These are phyloP conservation scores for Pichia californica DNA, from an alignment of 805 yeast genomes.

Conservation along the genomic window DNA sequence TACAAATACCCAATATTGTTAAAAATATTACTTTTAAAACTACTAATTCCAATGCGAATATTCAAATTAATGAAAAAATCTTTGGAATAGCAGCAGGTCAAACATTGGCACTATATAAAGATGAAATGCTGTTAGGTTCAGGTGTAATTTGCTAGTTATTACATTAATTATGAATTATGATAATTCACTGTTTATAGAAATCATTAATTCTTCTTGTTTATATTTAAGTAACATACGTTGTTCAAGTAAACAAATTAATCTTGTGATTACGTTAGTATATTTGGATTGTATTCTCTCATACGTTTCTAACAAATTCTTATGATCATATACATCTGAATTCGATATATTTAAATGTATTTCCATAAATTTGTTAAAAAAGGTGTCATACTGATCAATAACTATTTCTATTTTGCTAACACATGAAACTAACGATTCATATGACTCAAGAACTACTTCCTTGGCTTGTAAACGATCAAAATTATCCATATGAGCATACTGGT, in stretches of 20 bases:
- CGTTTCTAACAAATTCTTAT: background rate
- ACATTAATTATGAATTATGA: background rate
- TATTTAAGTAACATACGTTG: background rate
- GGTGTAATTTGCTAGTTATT: constrained; percentile 32
- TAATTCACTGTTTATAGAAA: background rate
- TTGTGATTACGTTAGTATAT: background rate
- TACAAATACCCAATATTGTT: constrained; percentile 50
- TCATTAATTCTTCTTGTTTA: background rate
- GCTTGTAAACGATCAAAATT: background rate
- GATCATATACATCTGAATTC: background rate
- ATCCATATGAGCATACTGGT: background rate
- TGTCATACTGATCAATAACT: background rate
- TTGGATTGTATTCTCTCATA: background rate
- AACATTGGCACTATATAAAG: constrained; percentile 64
- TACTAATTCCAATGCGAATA: constrained; percentile 16
- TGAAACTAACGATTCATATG: background rate
- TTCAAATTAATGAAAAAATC: constrained; percentile 39
- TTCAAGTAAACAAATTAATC: background rate
- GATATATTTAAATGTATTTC: background rate
- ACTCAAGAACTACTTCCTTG: background rate
- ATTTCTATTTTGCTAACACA: background rate
- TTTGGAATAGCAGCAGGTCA: constrained; percentile 92
- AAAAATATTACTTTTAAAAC: constrained; percentile 6
- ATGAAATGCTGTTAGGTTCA: constrained; percentile 62
- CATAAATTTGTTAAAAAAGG: background rate